Conservation (phyloP, 2,329 filamentous ascomycete genomes). For the Monilinia fructicola region DNA sequence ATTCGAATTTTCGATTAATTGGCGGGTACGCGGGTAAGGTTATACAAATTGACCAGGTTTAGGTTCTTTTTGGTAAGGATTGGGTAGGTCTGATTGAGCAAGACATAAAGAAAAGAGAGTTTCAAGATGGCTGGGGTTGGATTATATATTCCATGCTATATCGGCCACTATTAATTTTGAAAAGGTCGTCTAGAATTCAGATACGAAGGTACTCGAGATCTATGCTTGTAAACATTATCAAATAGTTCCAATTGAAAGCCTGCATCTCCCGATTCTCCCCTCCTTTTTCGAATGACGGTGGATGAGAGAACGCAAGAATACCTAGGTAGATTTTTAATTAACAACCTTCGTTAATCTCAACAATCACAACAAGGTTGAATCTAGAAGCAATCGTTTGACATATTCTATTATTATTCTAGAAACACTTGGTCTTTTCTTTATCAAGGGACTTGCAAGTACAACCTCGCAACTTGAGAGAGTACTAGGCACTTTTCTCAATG, state of each 20-base stretch:
- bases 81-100: constrained; percentile 1
- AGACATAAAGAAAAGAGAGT: constrained; percentile 10
- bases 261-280: neutral
- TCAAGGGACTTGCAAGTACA: neutral
- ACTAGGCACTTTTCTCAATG: neutral
- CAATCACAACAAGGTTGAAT: constrained; percentile 5
- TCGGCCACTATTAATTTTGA: constrained; percentile 4
- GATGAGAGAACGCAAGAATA: neutral
- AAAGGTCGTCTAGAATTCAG: neutral
- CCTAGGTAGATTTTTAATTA: neutral
- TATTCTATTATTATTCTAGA: constrained; percentile 15
- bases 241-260: neutral
- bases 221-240: neutral
- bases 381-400: constrained; percentile 9
- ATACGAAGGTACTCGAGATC: constrained; percentile 8
- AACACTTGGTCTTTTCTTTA: neutral
- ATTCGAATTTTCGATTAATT: constrained; percentile 12
- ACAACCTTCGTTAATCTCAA: constrained; percentile 17
- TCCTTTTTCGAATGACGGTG: constrained; percentile 1
- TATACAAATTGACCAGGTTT: neutral
- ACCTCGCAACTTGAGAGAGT: neutral
- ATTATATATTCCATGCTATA: constrained; percentile 9
- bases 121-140: constrained; percentile 20
- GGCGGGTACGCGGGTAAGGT: constrained; percentile 21
- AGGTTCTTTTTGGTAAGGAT: neutral